Evolutionary conservation across 73 alveolate species (phyloP).

Genomic region (Durusdinium trenchii): DNA sequence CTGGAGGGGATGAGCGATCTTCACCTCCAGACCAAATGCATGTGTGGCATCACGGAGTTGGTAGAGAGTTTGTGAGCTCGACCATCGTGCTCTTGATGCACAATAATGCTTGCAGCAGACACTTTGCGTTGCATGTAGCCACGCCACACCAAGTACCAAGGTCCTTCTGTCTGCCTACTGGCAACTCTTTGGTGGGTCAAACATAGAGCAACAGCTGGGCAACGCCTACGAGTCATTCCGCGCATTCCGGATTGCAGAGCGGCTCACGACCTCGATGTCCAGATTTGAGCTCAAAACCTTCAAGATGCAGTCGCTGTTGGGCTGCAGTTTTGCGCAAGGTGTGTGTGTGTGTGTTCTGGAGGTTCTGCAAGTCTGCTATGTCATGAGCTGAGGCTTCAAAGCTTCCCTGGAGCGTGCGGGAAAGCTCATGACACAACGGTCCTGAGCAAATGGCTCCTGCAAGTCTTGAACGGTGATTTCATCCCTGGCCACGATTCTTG

Average conservation of each 20-base stretch:
- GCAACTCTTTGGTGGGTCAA: background rate
- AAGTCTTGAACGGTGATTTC: background rate
- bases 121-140: background rate
- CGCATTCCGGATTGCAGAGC: background rate
- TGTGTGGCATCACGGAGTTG: constrained; percentile 13
- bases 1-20: background rate
- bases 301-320: background rate
- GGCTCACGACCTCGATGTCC: background rate
- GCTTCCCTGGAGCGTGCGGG: background rate
- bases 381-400: background rate
- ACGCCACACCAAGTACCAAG: background rate
- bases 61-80: background rate
- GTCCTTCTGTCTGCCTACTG: background rate
- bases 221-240: background rate
- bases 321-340: too few relatives aligned
- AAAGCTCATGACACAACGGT: background rate
- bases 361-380: background rate
- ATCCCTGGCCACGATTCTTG: background rate
- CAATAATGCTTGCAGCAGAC: background rate
- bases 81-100: background rate
- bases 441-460: background rate
- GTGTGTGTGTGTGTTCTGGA: background rate
- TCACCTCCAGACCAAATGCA: constrained; percentile 13
- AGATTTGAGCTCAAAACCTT: background rate
- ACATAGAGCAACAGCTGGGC: background rate